Evolutionary conservation across 257 asterid genomes (phyloP), one percentile per base, ranked within the genome.

Genomic region (Scutellaria baicalensis): DNA sequence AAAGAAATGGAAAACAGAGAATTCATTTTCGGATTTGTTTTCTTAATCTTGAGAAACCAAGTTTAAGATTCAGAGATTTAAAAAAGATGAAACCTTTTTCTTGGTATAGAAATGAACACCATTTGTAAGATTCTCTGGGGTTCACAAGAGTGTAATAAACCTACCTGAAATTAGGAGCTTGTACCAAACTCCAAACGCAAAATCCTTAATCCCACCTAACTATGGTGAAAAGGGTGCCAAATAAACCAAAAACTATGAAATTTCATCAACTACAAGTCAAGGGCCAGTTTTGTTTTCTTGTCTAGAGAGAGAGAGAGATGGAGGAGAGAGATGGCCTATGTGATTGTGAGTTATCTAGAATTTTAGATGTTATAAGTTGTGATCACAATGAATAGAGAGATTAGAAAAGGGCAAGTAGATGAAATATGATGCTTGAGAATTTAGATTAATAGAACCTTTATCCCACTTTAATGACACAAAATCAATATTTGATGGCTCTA

Each of bases 1-100:
- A 85, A 82, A 23, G 91, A 89, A 61, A 79, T 60, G 35, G 86
- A 76, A 61, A 82, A 57, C 21, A 79, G 78, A 74, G 67, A 51
- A 54, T 77, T 79, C 90, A 86, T 89, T 48, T 56, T 51, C 45
- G 48, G 57, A 36, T 20, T 58, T 40, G 9, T 33, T 38, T 10
- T 44, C 66, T 69, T 38, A 59, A 64, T 74, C 50, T 69, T 43
- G 57, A 40, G 43, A 7, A 18, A 12, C 5, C 17, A 21, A 13
- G 6, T 14, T 43, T 9, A 31, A 57, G 27, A 43, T 8, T 57
- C 40, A 38, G 39, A 21, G 10, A 1, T 61, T 44, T 40, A 4
- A 44, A 8, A 8, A 51, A 62, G 14, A 51, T 27, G 10, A n/a
- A 27, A n/a, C n/a, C 20, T 12, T 8, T 13, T 8, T 13, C 64